phyloP scores from a whole-genome alignment of 345 rosid genomes.

The Trapa bicornis region DNA sequence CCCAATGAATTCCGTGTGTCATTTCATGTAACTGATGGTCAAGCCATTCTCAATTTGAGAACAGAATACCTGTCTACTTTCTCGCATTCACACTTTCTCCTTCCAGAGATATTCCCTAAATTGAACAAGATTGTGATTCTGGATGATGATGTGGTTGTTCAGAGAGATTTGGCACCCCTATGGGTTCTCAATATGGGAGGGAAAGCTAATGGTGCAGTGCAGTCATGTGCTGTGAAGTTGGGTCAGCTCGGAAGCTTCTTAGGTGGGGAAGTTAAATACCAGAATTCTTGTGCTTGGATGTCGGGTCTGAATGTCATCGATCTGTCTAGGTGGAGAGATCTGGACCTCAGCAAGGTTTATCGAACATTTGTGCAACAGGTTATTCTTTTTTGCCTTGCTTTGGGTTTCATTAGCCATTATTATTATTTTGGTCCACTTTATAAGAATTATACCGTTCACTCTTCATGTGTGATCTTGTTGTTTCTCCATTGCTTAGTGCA shows the following conservation, averaged over 20 bases:
- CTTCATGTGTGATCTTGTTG: too few species aligned
- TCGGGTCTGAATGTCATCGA: constrained; percentile 81
- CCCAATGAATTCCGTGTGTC: constrained; percentile 84
- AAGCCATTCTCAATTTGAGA: constrained; percentile 28
- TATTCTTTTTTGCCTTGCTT: not conserved
- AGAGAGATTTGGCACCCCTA: constrained; percentile 61
- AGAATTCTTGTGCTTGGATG: constrained; percentile 72
- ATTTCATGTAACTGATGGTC: constrained; percentile 24
- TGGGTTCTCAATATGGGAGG: constrained; percentile 71
- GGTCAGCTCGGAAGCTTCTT: constrained; percentile 50
- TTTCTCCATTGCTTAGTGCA: too few species aligned
- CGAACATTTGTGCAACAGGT: constrained; percentile 20
- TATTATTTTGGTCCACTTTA: not conserved
- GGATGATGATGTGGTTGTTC: constrained; percentile 89
- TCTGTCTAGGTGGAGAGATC: constrained; percentile 61
- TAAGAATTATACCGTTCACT: too few species aligned
- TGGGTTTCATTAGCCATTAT: not conserved
- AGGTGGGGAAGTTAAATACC: constrained; percentile 25
- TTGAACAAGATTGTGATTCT: constrained; percentile 59
- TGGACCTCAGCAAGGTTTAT: constrained; percentile 43
- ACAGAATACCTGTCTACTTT: constrained; percentile 65
- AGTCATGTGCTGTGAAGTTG: constrained; percentile 54
- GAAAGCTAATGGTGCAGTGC: constrained; percentile 72
- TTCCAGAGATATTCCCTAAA: constrained; percentile 54
- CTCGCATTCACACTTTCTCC: constrained; percentile 68